Percentiles rank a stretch among this genome's conserved stretches.
phyloP scores from a whole-genome alignment of 176 grass and related monocot genomes.

The Coix lacrymajobi region DNA sequence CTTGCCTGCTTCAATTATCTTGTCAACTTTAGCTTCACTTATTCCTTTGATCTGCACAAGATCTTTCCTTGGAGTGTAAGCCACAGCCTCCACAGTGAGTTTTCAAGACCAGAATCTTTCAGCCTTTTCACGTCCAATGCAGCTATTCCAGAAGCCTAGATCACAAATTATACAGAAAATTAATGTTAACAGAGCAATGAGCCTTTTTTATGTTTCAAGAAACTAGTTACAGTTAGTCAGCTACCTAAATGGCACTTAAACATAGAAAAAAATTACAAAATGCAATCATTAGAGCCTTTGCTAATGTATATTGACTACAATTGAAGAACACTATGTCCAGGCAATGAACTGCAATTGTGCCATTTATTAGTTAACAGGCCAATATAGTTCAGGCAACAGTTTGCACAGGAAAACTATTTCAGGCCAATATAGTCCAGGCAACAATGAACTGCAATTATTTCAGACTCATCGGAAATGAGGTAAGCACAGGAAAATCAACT shows the following conservation, averaged over 20 bases:
- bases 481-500: neutral
- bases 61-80: conserved; percentile 94
- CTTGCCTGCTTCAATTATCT: conserved; percentile 91
- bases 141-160: conserved; percentile 82
- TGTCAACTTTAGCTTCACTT: conserved; percentile 96
- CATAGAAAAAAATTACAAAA: neutral
- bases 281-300: neutral
- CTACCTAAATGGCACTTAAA: neutral
- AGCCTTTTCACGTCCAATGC: conserved; percentile 94
- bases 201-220: neutral
- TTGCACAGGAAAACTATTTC: neutral
- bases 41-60: conserved; percentile 97
- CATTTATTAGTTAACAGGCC: neutral
- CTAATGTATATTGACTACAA: neutral
- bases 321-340: neutral
- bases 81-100: conserved; percentile 75
- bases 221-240: neutral
- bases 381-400: neutral
- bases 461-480: neutral
- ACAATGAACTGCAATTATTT: neutral
- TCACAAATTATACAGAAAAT: conserved; percentile 5
- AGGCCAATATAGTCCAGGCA: neutral
- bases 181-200: neutral
- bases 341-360: neutral
- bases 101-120: conserved; percentile 86